These are phyloP conservation scores for Senna tora DNA, from an alignment of 306 rosid species.

Conservation along the genomic window DNA sequence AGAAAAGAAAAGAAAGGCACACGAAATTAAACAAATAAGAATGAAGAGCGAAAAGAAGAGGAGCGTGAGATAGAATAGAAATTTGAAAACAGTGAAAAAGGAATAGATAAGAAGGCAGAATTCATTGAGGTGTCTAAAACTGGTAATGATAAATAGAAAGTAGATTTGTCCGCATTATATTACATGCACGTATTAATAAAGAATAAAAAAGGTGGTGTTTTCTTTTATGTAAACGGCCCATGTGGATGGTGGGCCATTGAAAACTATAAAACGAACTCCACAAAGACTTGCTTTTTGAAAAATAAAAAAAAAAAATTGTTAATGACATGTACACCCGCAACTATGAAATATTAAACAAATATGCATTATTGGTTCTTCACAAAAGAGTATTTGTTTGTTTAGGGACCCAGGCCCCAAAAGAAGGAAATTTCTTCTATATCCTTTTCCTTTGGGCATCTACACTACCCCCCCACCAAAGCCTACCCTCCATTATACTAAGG, in stretches of 20 bases:
- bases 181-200: constrained; percentile 38
- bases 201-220: constrained; percentile 36
- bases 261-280: constrained; percentile 72
- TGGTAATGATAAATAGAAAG: constrained; percentile 46
- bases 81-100: background rate
- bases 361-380: constrained; percentile 85
- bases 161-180: constrained; percentile 41
- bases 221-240: constrained; percentile 67
- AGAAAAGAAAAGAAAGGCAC: no score
- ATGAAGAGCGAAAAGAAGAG: background rate
- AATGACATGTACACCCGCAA: constrained; percentile 75
- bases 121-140: constrained; percentile 22
- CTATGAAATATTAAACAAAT: constrained; percentile 56
- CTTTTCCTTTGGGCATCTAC: constrained; percentile 29
- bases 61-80: background rate
- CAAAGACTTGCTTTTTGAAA: constrained; percentile 58
- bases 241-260: constrained; percentile 77
- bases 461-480: constrained; percentile 41
- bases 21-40: background rate
- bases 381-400: constrained; percentile 63
- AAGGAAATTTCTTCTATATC: constrained; percentile 63
- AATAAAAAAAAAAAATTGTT: constrained; percentile 33
- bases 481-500: constrained; percentile 38
- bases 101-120: background rate
- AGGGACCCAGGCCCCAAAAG: constrained; percentile 70